phyloP scores from a whole-genome alignment of 2,329 filamentous ascomycete genomes.

The Sporothrix schenckii region DNA sequence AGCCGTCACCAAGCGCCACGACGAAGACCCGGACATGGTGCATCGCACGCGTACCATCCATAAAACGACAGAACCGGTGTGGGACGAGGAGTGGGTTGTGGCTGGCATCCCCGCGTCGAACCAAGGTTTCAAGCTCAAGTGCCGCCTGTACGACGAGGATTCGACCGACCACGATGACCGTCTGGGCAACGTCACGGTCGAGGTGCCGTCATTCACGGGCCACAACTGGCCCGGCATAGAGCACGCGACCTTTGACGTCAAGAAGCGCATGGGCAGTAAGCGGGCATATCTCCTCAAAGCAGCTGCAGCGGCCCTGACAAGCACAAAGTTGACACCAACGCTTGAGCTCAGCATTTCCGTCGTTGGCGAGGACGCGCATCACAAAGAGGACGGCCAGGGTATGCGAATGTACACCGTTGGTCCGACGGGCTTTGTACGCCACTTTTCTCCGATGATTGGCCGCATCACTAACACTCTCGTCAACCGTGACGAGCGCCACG shows the following conservation, averaged over 20 bases:
- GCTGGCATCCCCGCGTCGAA: slow-evolving; percentile 71
- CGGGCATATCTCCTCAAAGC: slow-evolving; percentile 77
- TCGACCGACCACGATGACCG: slow-evolving; percentile 82
- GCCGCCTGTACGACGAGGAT: slow-evolving; percentile 88
- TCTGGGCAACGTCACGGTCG: slow-evolving; percentile 80
- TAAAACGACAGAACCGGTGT: slow-evolving; percentile 71
- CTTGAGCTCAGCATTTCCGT: slow-evolving; percentile 75
- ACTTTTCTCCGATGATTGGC: slow-evolving; percentile 88
- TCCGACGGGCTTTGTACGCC: slow-evolving; percentile 74
- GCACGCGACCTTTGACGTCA: slow-evolving; percentile 66
- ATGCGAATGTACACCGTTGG: slow-evolving; percentile 78
- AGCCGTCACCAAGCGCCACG: slow-evolving; percentile 72
- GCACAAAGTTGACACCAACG: slow-evolving; percentile 68
- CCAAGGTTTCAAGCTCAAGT: slow-evolving; percentile 76
- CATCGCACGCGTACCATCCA: slow-evolving; percentile 77
- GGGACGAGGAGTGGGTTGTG: slow-evolving; percentile 86
- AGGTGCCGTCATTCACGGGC: slow-evolving; percentile 57
- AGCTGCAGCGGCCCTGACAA: slow-evolving; percentile 64
- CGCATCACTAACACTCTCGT: slow-evolving; percentile 74
- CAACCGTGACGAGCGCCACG: slow-evolving; percentile 59
- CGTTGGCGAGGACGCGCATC: slow-evolving; percentile 55
- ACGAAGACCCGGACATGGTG: slow-evolving; percentile 76
- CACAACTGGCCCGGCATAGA: slow-evolving; percentile 70
- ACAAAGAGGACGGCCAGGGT: slow-evolving; percentile 66
- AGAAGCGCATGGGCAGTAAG: slow-evolving; percentile 85